A percentile compares a stretch with the other conserved stretches of the same genome.
Evolutionary conservation across 106 monocot species (phyloP).

Genomic region (Amphibolis antarctica): DNA sequence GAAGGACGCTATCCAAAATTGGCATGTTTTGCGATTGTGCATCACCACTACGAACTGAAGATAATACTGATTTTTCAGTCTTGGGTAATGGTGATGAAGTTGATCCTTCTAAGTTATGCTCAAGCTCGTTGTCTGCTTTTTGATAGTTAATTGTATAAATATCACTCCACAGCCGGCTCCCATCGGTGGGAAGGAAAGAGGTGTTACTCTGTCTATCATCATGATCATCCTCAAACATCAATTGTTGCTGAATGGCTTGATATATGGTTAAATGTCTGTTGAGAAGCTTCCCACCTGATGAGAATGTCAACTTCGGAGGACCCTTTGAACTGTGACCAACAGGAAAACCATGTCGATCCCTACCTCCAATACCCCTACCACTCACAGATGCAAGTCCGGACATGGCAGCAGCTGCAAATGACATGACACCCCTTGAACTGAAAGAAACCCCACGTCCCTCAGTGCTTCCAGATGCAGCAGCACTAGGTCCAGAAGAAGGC

Average conservation of each 20-base stretch:
- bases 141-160: constrained; percentile 90
- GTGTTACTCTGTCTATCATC: constrained; percentile 46
- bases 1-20: constrained; percentile 84
- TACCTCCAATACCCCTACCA: constrained; percentile 58
- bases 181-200: constrained; percentile 42
- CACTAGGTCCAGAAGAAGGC: constrained; percentile 45
- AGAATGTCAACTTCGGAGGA: constrained; percentile 61
- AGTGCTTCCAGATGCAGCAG: constrained; percentile 23
- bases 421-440: constrained; percentile 83
- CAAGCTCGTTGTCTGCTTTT: constrained; percentile 53
- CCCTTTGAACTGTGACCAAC: constrained; percentile 30
- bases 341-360: constrained; percentile 52
- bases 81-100: constrained; percentile 18
- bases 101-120: constrained; percentile 34
- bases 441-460: constrained; percentile 38
- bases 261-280: constrained; percentile 81
- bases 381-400: constrained; percentile 78
- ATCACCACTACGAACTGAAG: constrained; percentile 33
- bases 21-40: constrained; percentile 35
- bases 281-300: constrained; percentile 67
- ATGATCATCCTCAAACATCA: constrained; percentile 59
- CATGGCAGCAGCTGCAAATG: constrained; percentile 96
- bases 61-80: constrained; percentile 37
- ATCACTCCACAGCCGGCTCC: constrained; percentile 68
- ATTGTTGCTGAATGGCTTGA: constrained; percentile 90